Conservation (phyloP, 257 asterid species). For the Solanum arcanum region DNA sequence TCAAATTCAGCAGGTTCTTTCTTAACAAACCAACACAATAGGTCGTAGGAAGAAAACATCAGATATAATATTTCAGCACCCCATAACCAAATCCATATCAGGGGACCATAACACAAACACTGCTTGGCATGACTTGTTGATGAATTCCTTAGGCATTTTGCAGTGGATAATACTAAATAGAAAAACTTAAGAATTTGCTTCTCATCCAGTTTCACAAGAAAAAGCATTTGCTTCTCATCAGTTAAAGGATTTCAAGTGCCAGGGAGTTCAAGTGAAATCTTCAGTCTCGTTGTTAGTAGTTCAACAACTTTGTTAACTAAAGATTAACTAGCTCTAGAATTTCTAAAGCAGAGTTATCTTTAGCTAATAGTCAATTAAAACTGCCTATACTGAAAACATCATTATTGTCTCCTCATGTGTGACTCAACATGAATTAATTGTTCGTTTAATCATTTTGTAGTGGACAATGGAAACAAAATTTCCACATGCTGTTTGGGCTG, state of each 20-base stretch:
- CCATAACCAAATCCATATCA: too few relatives aligned
- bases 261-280: background rate
- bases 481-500: conserved; percentile 99
- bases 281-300: background rate
- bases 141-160: background rate
- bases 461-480: conserved; percentile 82
- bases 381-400: background rate
- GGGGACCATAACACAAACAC: background rate
- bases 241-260: background rate
- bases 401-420: background rate
- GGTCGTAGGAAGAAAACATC: too few relatives aligned
- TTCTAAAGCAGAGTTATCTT: background rate
- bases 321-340: background rate
- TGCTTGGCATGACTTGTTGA: background rate
- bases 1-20: too few relatives aligned
- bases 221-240: background rate
- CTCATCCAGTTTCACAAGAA: background rate
- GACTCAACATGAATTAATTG: background rate
- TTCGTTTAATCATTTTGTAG: conserved; percentile 21
- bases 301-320: background rate
- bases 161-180: background rate
- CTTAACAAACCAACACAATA: too few relatives aligned
- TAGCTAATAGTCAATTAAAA: background rate
- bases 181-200: background rate
- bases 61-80: too few relatives aligned